Evolutionary conservation across 2,329 filamentous ascomycete species (phyloP).

Genomic region (Ceratocystis smalleyi): DNA sequence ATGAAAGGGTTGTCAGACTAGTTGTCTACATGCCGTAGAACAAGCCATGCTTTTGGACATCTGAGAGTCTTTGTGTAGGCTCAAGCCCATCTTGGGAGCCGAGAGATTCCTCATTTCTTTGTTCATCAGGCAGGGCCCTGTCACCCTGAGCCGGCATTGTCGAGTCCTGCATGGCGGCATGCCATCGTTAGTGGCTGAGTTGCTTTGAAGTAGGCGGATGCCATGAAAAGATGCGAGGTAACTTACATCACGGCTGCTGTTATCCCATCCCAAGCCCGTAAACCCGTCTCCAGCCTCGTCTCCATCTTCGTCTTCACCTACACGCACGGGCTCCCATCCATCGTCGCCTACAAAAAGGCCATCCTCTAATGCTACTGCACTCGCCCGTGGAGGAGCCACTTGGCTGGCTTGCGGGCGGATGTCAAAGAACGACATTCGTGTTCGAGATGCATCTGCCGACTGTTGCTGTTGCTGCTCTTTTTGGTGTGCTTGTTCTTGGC

Average conservation of each 20-base stretch:
- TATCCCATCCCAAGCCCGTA: slow-evolving; percentile 59
- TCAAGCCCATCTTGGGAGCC: slow-evolving; percentile 30
- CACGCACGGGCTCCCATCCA: slow-evolving; percentile 52
- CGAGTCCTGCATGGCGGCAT: neutral
- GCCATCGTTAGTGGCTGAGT: slow-evolving; percentile 1
- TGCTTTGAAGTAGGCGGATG: neutral
- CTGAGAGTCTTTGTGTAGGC: slow-evolving; percentile 58
- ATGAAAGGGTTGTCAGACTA: too few relatives aligned
- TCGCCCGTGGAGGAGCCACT: slow-evolving; percentile 35
- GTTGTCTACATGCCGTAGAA: slow-evolving; percentile 22
- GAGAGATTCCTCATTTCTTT: neutral
- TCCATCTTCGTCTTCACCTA: slow-evolving; percentile 38
- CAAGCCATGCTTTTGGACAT: slow-evolving; percentile 38
- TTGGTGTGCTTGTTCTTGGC: neutral
- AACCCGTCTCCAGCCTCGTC: slow-evolving; percentile 50
- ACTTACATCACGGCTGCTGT: slow-evolving; percentile 47
- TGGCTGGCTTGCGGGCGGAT: slow-evolving; percentile 34
- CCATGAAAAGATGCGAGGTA: neutral
- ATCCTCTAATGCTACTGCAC: slow-evolving; percentile 42
- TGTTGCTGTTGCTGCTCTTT: neutral
- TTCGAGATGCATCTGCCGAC: neutral
- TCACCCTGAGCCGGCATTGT: neutral
- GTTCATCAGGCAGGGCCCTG: neutral
- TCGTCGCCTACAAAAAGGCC: slow-evolving; percentile 62
- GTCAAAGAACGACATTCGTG: slow-evolving; percentile 25